Evolutionary conservation across 2,329 filamentous ascomycete genomes (phyloP).

Genomic region (Lachnellula arida): DNA sequence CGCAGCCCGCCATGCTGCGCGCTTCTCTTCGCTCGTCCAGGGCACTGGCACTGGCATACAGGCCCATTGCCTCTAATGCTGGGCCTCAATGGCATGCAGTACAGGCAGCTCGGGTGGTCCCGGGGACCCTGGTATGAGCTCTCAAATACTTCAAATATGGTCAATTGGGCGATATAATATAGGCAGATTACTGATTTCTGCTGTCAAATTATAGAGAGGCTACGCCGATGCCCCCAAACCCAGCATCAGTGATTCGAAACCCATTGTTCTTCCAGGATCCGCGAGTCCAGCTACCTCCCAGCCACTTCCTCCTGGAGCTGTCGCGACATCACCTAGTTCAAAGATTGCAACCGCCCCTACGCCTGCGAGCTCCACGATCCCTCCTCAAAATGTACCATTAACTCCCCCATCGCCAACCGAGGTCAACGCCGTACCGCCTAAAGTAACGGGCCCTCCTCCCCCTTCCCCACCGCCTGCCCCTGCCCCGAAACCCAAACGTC

Average conservation of each 20-base stretch:
- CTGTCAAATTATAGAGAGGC: slow-evolving; percentile 43
- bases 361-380: slow-evolving; percentile 36
- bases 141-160: slow-evolving; percentile 3
- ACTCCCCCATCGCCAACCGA: slow-evolving; percentile 39
- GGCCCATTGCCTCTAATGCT: slow-evolving; percentile 47
- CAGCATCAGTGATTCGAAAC: slow-evolving; percentile 42
- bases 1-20: slow-evolving; percentile 61
- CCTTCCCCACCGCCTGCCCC: slow-evolving; percentile 37
- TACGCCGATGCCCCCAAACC: slow-evolving; percentile 53
- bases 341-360: slow-evolving; percentile 6
- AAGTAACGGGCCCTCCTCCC: slow-evolving; percentile 24
- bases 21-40: slow-evolving; percentile 62
- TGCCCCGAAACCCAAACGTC: slow-evolving; percentile 49
- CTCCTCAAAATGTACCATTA: slow-evolving; percentile 44
- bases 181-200: slow-evolving; percentile 10
- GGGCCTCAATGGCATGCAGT: slow-evolving; percentile 55
- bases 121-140: slow-evolving; percentile 34
- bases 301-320: slow-evolving; percentile 33
- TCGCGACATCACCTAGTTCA: slow-evolving; percentile 20
- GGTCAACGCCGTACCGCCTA: slow-evolving; percentile 34
- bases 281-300: slow-evolving; percentile 33
- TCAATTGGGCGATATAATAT: slow-evolving; percentile 6
- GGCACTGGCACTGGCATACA: slow-evolving; percentile 53
- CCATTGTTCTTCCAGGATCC: slow-evolving; percentile 49
- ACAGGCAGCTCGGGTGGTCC: slow-evolving; percentile 35